Evolutionary conservation across 495 filamentous ascomycete species (phyloP).

Genomic region (Xylaria venustula): DNA sequence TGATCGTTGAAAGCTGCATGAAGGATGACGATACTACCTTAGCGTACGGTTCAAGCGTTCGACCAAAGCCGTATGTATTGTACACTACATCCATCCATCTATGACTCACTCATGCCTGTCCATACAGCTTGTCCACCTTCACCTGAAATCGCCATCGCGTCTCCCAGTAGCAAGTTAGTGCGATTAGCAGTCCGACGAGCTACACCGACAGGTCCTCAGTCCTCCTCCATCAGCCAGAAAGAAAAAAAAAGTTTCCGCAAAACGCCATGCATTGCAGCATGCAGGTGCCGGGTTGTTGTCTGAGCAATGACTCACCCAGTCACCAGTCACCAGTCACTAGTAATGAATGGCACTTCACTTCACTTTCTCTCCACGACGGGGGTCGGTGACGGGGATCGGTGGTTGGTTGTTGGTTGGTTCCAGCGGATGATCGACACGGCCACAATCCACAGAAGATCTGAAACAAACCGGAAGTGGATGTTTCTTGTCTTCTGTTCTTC

Average conservation of each 20-base stretch:
- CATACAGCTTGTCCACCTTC: no score
- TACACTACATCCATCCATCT: not conserved
- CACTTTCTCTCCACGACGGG: no score
- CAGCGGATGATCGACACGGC: conserved; percentile 13
- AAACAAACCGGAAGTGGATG: not conserved
- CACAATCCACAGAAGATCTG: conserved; percentile 7
- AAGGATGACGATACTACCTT: not conserved
- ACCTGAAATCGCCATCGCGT: not conserved
- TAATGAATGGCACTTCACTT: no score
- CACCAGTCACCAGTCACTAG: conserved; percentile 7
- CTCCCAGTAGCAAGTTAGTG: not conserved
- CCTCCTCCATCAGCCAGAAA: no score
- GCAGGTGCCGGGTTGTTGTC: conserved; percentile 6
- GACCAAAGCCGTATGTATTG: no score
- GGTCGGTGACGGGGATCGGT: not conserved
- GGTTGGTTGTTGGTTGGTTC: not conserved
- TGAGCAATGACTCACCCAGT: no score
- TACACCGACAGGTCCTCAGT: conserved; percentile 15
- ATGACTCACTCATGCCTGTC: conserved; percentile 14
- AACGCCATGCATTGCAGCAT: not conserved
- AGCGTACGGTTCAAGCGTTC: not conserved
- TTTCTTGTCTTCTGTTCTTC: no score
- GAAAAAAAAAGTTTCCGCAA: no score
- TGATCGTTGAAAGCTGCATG: not conserved
- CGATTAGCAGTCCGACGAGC: not conserved